Evolutionary conservation across 2,329 filamentous ascomycete genomes (phyloP).

Genomic region (Penicillium sp.): DNA sequence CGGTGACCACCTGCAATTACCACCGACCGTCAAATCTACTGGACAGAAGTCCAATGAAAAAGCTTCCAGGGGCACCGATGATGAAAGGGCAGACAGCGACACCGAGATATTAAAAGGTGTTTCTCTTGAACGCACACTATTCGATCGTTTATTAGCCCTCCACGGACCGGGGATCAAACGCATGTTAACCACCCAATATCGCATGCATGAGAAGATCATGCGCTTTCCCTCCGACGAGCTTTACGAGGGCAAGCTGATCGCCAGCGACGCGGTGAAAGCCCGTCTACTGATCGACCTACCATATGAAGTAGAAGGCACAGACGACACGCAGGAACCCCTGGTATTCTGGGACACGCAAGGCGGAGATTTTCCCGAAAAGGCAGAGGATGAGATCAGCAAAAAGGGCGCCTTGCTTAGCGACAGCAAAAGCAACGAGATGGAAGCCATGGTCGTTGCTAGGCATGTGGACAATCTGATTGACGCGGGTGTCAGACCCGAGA

Average conservation of each 20-base stretch:
- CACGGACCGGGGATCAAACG: constrained; percentile 83
- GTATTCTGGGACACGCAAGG: constrained; percentile 97
- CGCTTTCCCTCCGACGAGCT: constrained; percentile 85
- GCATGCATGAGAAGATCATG: constrained; percentile 97
- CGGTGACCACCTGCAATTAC: constrained; percentile 90
- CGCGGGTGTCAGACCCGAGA: constrained; percentile 74
- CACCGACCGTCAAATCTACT: constrained; percentile 87
- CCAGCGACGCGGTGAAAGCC: constrained; percentile 73
- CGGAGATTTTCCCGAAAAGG: constrained; percentile 82
- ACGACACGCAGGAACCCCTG: constrained; percentile 83
- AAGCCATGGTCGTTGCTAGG: constrained; percentile 74
- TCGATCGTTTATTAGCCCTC: constrained; percentile 79
- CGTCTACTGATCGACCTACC: constrained; percentile 74
- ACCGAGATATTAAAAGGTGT: constrained; percentile 49
- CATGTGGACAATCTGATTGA: constrained; percentile 76
- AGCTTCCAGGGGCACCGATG: constrained; percentile 33
- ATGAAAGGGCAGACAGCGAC: constrained; percentile 31
- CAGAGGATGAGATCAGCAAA: constrained; percentile 64
- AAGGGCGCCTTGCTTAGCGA: constrained; percentile 61
- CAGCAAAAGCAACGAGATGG: constrained; percentile 90
- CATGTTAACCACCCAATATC: constrained; percentile 96
- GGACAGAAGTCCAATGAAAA: constrained; percentile 43
- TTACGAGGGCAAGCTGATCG: constrained; percentile 78
- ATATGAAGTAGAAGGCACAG: constrained; percentile 74
- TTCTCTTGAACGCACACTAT: constrained; percentile 83